phyloP scores from a whole-genome alignment of 2,329 filamentous ascomycete species.

The Trichoderma sp. region DNA sequence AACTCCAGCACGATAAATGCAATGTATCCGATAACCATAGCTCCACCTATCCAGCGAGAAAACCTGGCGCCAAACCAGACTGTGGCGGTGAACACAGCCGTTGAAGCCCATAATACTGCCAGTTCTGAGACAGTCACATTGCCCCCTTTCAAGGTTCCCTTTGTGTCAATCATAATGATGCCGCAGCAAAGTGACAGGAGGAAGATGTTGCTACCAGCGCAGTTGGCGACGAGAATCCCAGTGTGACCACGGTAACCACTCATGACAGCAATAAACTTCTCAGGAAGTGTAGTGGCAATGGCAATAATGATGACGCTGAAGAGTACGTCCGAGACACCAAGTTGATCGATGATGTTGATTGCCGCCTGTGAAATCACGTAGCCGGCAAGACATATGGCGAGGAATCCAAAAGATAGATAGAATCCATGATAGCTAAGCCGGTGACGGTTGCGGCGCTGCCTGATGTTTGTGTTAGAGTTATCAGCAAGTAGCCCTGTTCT shows the following conservation, averaged over 20 bases:
- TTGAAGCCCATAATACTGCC: background rate
- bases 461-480: background rate
- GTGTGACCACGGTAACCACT: slow-evolving; percentile 46
- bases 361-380: slow-evolving; percentile 50
- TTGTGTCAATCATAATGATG: slow-evolving; percentile 24
- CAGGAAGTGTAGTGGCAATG: slow-evolving; percentile 53
- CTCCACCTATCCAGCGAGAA: background rate
- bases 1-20: slow-evolving; percentile 23
- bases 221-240: slow-evolving; percentile 52
- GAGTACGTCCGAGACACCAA: slow-evolving; percentile 45
- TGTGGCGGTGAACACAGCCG: background rate
- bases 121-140: background rate
- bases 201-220: slow-evolving; percentile 55
- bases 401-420: slow-evolving; percentile 45
- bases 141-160: background rate
- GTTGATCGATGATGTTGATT: slow-evolving; percentile 40
- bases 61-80: background rate
- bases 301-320: slow-evolving; percentile 49
- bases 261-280: slow-evolving; percentile 51
- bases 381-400: slow-evolving; percentile 46
- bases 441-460: background rate
- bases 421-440: slow-evolving; percentile 21
- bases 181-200: slow-evolving; percentile 50
- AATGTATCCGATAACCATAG: background rate
- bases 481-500: background rate